Percentiles rank a stretch among this genome's conserved stretches.
Evolutionary conservation across 805 yeast genomes (phyloP).

Genomic region (Candida caryicola): DNA sequence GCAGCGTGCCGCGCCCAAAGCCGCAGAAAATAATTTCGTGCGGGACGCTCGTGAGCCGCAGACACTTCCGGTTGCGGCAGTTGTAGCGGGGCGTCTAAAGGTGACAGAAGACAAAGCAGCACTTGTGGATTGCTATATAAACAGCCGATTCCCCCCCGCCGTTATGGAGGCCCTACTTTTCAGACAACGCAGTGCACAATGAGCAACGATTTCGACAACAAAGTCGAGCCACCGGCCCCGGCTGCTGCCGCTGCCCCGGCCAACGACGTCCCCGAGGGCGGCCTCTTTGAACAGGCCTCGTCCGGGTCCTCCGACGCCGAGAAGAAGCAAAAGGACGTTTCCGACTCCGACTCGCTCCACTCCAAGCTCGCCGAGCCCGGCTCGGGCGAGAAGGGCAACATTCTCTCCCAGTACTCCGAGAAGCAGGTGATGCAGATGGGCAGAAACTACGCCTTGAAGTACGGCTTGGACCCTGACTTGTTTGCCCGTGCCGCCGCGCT

Average conservation of each 20-base stretch:
- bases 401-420: slow-evolving; percentile 55
- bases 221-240: background rate
- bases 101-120: too few relatives aligned
- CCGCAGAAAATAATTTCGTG: too few relatives aligned
- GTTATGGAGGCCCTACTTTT: too few relatives aligned
- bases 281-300: slow-evolving; percentile 11
- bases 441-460: slow-evolving; percentile 56
- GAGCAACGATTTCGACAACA: background rate
- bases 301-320: slow-evolving; percentile 11
- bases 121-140: background rate
- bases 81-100: background rate
- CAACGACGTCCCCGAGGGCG: slow-evolving; percentile 6
- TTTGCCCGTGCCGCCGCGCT: slow-evolving; percentile 61
- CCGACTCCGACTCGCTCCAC: slow-evolving; percentile 17
- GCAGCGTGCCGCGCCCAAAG: too few relatives aligned
- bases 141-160: background rate
- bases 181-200: background rate
- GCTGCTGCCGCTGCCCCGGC: background rate
- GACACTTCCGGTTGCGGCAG: background rate
- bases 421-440: slow-evolving; percentile 70
- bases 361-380: slow-evolving; percentile 19
- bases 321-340: slow-evolving; percentile 10
- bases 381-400: slow-evolving; percentile 36
- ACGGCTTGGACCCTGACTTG: slow-evolving; percentile 54
- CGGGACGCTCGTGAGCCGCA: too few relatives aligned